A percentile compares a stretch with the other conserved stretches of the same genome.
Evolutionary conservation across 2,329 filamentous ascomycete genomes (phyloP).

Genomic region (Fusarium sororula): DNA sequence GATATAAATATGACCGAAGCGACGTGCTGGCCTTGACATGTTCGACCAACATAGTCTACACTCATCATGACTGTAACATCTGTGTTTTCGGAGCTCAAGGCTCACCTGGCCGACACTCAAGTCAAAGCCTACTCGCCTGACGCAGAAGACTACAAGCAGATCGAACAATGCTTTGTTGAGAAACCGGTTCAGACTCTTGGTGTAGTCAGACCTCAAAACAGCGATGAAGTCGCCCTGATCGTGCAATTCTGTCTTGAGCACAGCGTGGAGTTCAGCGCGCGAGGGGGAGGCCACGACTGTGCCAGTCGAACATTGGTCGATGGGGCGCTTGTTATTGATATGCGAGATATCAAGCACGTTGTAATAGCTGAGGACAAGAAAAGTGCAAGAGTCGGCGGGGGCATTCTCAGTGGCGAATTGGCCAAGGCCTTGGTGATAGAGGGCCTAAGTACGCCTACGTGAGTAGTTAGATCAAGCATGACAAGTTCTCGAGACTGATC

Average conservation of each 20-base stretch:
- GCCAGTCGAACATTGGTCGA: background rate
- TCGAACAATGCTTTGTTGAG: background rate
- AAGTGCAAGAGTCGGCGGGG: background rate
- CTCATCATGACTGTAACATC: background rate
- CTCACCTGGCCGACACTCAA: background rate
- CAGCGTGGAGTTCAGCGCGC: background rate
- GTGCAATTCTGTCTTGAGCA: background rate
- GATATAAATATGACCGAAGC: background rate
- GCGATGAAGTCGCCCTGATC: background rate
- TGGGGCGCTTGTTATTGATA: slow-evolving; percentile 10
- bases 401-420: background rate
- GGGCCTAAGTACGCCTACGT: slow-evolving; percentile 1
- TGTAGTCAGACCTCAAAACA: background rate
- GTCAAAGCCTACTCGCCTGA: rapidly evolving
- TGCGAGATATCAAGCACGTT: slow-evolving; percentile 24
- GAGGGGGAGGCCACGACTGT: slow-evolving; percentile 17
- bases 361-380: background rate
- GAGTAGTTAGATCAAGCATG: rapidly evolving
- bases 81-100: background rate
- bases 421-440: background rate
- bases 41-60: rapidly evolving
- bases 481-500: rapidly evolving
- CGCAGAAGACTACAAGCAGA: slow-evolving; percentile 27
- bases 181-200: background rate
- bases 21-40: background rate